Conservation (phyloP, 305 asterid genomes). For the Solanum chacoense region DNA sequence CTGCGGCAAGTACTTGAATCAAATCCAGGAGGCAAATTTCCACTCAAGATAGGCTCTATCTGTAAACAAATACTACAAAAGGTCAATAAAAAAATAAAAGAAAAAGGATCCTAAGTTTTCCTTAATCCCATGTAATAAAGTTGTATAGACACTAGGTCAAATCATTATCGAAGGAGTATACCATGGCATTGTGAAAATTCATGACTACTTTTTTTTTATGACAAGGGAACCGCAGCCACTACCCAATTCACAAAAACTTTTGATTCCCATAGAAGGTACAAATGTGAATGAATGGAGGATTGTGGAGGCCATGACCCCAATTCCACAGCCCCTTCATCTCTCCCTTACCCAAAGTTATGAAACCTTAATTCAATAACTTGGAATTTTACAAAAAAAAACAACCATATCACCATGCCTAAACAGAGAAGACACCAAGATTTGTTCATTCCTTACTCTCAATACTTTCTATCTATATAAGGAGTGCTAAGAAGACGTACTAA, state of each 20-base stretch:
- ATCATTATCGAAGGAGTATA: neutral
- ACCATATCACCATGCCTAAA: neutral
- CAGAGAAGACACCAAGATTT: neutral
- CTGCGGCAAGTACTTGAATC: conserved; percentile 92
- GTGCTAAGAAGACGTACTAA: neutral
- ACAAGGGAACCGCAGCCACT: neutral
- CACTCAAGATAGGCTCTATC: conserved; percentile 90
- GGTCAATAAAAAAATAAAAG: neutral
- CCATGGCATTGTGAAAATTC: neutral
- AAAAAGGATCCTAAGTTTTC: neutral
- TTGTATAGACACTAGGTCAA: neutral
- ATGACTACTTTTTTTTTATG: neutral
- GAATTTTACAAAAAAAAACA: neutral
- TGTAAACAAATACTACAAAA: conserved; percentile 29
- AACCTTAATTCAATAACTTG: neutral
- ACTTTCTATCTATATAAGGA: neutral
- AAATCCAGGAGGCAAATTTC: conserved; percentile 87
- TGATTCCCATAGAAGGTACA: neutral
- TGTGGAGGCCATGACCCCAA: neutral
- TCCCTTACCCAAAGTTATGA: neutral
- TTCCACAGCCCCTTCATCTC: neutral
- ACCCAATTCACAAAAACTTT: neutral
- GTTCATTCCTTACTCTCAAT: neutral
- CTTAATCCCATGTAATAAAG: neutral
- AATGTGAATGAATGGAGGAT: neutral